Evolutionary conservation across 1,284 basidiomycete genomes (phyloP), one percentile per base, ranked within the genome.

Genomic region (Heliocybe sulcata): DNA sequence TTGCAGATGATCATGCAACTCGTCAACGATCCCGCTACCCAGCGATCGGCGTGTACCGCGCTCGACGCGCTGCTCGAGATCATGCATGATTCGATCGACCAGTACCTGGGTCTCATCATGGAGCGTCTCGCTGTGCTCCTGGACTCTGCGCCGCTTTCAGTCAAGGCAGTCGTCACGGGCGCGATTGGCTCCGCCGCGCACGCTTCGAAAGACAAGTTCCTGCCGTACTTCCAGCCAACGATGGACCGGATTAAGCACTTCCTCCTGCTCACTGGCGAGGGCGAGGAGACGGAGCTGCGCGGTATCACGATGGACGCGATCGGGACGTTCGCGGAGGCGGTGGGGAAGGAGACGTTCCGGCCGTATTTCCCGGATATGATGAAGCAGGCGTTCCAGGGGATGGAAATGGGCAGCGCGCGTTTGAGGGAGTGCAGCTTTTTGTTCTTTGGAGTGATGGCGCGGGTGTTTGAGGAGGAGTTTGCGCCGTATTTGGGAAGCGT

Each of bases 231-330:
- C 77, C 81, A 89, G 63, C 87, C 90, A 48, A 94, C 92, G 55
- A 96, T 99, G 87, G 79, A 84, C 61, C 87, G 87, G 57, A 83
- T 99, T 62, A 85, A 90, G 61, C 91, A 92, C 63, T 92, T 99
- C 74, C 81, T 92, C 52, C 78, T 91, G 45, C 84, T 93, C 54
- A 83, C 83, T 42, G 85, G 82, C 35, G 92, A 94, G 64, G 91
- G 90, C 45, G 92, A 94, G 66, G 93, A 95, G 67, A 87, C 85
- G 61, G 95, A 99, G 66, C 83, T 99, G 45, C 92, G 97, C 58
- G 97, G 97, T 45, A 97, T 98, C 67, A 90, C 96, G 25, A 98
- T 97, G 83, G 97, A 99, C 73, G 94, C 97, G 35, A 88, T 98
- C 60, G 97, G 97, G 51, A 99, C 97, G 0, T 93, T 99, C 62